These are phyloP conservation scores for Scutellaria baicalensis DNA, from an alignment of 257 asterid genomes.

Conservation along the genomic window DNA sequence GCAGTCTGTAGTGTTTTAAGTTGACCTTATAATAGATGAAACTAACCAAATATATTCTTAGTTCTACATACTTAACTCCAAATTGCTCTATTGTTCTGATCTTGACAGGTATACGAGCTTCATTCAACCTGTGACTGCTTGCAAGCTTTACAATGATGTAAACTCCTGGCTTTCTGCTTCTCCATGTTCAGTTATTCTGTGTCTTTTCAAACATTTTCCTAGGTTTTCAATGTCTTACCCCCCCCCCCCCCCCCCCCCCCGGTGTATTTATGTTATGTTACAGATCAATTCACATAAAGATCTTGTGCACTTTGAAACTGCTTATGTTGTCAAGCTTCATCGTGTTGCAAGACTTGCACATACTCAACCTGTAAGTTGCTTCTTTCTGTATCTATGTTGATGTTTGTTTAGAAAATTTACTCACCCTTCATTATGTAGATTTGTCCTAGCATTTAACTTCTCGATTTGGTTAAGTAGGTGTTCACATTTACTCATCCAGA, in stretches of 20 bases:
- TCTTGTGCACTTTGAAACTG: constrained; percentile 95
- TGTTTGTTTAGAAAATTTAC: background rate
- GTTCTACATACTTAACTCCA: background rate
- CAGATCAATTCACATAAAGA: constrained; percentile 93
- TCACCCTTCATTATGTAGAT: background rate
- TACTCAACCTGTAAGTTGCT: constrained; percentile 72
- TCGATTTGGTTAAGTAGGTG: constrained; percentile 47
- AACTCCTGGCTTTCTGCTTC: constrained; percentile 9
- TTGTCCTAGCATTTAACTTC: constrained; percentile 10
- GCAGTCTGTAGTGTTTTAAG: background rate
- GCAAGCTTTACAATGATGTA: constrained; percentile 94
- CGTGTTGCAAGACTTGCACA: constrained; percentile 89
- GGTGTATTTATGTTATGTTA: constrained; percentile 16
- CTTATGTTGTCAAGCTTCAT: constrained; percentile 94
- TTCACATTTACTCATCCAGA: constrained; percentile 87
- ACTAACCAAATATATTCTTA: background rate
- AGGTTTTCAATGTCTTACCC: background rate
- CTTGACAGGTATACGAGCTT: constrained; percentile 87
- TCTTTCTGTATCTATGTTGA: constrained; percentile 18
- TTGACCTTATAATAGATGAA: background rate
- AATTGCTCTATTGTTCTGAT: constrained; percentile 12
- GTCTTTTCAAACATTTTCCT: background rate
- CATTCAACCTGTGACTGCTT: constrained; percentile 91
- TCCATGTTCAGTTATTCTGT: background rate
- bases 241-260: too few relatives aligned